Conservation (phyloP, 2,329 filamentous ascomycete species). For the Byssoonygena ceratinophila region DNA sequence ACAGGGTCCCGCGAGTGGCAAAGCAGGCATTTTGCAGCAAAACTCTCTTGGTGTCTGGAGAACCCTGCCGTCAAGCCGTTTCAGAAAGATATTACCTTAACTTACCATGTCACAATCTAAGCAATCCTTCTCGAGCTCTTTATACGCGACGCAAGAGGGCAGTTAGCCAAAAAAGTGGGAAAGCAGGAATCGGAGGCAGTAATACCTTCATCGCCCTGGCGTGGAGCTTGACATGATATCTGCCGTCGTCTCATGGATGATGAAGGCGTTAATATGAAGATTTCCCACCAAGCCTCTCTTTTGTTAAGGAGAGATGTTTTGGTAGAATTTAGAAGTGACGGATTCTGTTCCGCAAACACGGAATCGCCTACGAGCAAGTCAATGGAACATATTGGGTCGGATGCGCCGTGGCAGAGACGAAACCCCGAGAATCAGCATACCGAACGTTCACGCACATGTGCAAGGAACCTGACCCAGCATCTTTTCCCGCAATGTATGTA, state of each 20-base stretch:
- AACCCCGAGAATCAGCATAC: too few species aligned
- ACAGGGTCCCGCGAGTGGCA: background rate
- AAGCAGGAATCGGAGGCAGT: background rate
- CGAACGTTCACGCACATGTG: too few species aligned
- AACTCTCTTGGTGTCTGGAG: background rate
- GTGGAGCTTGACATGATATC: background rate
- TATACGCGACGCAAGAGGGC: background rate
- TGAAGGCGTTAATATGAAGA: background rate
- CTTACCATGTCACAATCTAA: background rate
- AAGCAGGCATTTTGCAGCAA: background rate
- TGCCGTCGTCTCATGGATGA: background rate
- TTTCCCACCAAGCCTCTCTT: background rate
- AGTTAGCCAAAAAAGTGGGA: background rate
- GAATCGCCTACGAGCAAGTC: too few species aligned
- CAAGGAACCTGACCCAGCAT: too few species aligned
- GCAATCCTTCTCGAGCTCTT: background rate
- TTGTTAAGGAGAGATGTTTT: background rate
- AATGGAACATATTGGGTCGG: too few species aligned
- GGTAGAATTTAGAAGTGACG: background rate
- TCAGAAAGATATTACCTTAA: background rate
- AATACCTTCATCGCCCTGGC: background rate
- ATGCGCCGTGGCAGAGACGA: too few species aligned
- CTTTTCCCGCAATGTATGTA: too few species aligned
- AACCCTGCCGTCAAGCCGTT: background rate
- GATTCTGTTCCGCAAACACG: too few species aligned